Conservation (phyloP, 257 asterid species). For the Jaltomata sinuosa region DNA sequence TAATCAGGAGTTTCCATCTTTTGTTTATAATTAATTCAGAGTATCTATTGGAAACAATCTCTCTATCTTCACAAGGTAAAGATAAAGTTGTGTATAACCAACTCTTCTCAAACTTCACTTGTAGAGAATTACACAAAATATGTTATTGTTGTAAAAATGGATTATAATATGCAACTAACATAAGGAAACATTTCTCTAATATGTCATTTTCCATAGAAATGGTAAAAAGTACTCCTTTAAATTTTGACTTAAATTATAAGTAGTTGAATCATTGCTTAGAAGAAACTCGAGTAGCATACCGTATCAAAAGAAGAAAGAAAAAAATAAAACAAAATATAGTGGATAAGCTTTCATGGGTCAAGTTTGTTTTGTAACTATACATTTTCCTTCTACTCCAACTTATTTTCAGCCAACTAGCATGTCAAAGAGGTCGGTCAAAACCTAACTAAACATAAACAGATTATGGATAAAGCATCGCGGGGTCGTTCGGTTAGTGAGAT, state of each 20-base stretch:
- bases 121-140: background rate
- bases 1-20: background rate
- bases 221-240: background rate
- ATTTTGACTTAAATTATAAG: background rate
- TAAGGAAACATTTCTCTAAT: background rate
- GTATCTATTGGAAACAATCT: background rate
- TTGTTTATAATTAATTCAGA: background rate
- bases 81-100: background rate
- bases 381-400: slow-evolving; percentile 1
- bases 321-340: background rate
- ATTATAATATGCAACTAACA: background rate
- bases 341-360: background rate
- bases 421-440: background rate
- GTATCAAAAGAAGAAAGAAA: background rate
- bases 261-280: background rate
- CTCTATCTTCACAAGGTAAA: background rate
- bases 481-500: background rate
- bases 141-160: background rate
- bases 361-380: background rate
- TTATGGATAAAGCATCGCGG: background rate
- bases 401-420: background rate
- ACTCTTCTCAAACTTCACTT: too few relatives aligned
- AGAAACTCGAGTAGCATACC: background rate
- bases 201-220: background rate
- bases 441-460: background rate